Evolutionary conservation across 164 flowering plant species (phyloP).

Genomic region (Dillenia turbinata): DNA sequence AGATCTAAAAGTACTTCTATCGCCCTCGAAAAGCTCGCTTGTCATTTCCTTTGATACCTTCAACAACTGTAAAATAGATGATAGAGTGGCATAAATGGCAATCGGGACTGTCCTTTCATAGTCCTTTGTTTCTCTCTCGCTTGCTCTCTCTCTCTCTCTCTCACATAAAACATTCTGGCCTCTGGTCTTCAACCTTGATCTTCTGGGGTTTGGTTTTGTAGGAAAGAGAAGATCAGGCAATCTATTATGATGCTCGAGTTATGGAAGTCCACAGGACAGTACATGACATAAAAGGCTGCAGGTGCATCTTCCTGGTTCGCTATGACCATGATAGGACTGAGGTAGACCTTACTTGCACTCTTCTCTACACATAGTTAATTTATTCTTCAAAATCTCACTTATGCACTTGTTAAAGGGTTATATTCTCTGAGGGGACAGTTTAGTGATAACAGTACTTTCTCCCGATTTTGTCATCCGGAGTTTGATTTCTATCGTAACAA

Average conservation of each 20-base stretch:
- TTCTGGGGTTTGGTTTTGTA: constrained; percentile 16
- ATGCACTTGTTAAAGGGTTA: not conserved
- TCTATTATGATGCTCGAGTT: constrained; percentile 74
- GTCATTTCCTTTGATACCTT: not conserved
- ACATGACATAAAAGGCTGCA: constrained; percentile 70
- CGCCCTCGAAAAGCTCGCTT: not conserved
- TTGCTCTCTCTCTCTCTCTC: not conserved
- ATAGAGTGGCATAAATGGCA: no score
- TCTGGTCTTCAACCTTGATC: not conserved
- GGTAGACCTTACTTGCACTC: constrained; percentile 30
- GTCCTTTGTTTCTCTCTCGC: not conserved
- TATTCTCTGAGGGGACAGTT: no score
- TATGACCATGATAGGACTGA: constrained; percentile 58
- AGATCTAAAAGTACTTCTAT: not conserved
- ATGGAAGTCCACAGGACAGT: constrained; percentile 48
- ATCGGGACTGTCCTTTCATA: not conserved
- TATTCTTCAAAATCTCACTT: not conserved
- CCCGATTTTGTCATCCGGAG: no score
- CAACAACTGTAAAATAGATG: not conserved
- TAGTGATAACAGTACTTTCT: no score
- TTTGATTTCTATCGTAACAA: no score
- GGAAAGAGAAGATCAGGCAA: constrained; percentile 66
- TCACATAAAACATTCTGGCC: not conserved
- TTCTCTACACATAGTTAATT: not conserved
- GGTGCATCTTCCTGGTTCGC: constrained; percentile 66